phyloP scores from a whole-genome alignment of 1,284 basidiomycete genomes.

The Trichosporon coremiiforme region DNA sequence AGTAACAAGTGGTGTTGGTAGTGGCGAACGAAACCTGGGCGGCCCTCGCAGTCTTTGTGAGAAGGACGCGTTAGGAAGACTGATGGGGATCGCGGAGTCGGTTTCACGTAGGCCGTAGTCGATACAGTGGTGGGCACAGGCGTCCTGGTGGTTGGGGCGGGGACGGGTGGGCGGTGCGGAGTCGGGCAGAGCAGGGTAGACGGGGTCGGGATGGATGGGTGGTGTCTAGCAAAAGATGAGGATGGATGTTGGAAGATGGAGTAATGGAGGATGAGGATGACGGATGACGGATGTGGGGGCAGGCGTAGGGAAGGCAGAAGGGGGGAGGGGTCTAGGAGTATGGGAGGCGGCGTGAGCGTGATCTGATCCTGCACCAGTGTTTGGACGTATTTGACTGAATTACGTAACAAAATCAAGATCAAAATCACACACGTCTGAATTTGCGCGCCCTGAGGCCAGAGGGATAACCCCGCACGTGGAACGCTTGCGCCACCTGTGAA shows the following conservation, averaged over 20 bases:
- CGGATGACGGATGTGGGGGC: slow-evolving; percentile 19
- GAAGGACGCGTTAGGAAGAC: not conserved
- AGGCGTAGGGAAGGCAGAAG: slow-evolving; percentile 1
- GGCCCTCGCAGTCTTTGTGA: not conserved
- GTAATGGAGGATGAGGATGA: slow-evolving; percentile 11
- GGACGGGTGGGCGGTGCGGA: not conserved
- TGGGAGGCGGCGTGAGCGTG: not conserved
- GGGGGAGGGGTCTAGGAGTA: not conserved
- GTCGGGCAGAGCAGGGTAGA: not conserved
- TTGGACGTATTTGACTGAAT: not conserved
- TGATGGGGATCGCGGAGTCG: slow-evolving; percentile 12
- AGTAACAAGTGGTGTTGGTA: slow-evolving; percentile 7
- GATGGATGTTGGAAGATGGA: slow-evolving; percentile 15
- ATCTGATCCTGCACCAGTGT: slow-evolving; percentile 17
- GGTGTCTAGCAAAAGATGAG: slow-evolving; percentile 1
- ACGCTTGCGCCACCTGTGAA: not conserved
- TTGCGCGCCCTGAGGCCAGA: not conserved
- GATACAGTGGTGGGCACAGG: slow-evolving; percentile 15
- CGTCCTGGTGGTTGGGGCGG: not conserved
- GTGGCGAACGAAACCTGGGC: slow-evolving; percentile 8
- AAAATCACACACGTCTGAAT: slow-evolving; percentile 17
- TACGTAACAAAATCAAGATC: slow-evolving; percentile 19
- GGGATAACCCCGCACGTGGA: not conserved
- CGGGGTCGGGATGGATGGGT: not conserved
- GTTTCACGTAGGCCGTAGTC: slow-evolving; percentile 18